phyloP scores from a whole-genome alignment of 1,284 basidiomycete species.

The Puccinia horiana region DNA sequence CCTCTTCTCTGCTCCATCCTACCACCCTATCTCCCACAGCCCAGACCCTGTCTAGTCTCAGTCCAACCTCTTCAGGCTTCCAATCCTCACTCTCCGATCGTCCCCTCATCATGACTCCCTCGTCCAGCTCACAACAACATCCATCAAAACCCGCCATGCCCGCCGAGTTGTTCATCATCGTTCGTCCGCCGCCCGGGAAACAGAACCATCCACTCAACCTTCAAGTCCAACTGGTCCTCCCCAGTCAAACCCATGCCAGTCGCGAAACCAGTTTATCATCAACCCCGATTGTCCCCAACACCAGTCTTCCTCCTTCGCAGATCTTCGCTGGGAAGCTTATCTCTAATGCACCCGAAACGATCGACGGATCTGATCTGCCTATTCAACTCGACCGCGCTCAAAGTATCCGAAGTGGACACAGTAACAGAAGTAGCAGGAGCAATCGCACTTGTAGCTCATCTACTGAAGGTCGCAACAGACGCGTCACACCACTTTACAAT shows the following conservation, averaged over 20 bases:
- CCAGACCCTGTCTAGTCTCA: background rate
- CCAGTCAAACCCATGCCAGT: background rate
- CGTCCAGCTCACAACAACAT: background rate
- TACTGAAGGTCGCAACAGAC: constrained; percentile 66
- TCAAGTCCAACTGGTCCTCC: constrained; percentile 80
- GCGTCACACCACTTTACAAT: constrained; percentile 90
- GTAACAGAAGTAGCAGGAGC: constrained; percentile 59
- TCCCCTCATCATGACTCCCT: background rate
- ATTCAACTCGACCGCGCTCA: background rate
- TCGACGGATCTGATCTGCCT: background rate
- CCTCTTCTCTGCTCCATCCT: background rate
- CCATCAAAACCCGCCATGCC: background rate
- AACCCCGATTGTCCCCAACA: background rate
- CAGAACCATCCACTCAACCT: constrained; percentile 85
- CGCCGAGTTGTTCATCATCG: constrained; percentile 64
- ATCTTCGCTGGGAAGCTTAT: background rate
- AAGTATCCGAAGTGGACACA: constrained; percentile 56
- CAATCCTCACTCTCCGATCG: background rate
- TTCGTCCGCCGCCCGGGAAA: constrained; percentile 78
- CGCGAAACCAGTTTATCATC: background rate
- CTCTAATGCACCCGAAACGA: background rate
- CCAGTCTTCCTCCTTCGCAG: too few species aligned
- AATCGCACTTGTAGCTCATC: constrained; percentile 61
- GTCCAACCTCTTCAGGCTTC: background rate
- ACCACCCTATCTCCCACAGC: background rate